phyloP scores from a whole-genome alignment of 768 basidiomycete species.

The Porphyrellus cyaneotinctus region DNA sequence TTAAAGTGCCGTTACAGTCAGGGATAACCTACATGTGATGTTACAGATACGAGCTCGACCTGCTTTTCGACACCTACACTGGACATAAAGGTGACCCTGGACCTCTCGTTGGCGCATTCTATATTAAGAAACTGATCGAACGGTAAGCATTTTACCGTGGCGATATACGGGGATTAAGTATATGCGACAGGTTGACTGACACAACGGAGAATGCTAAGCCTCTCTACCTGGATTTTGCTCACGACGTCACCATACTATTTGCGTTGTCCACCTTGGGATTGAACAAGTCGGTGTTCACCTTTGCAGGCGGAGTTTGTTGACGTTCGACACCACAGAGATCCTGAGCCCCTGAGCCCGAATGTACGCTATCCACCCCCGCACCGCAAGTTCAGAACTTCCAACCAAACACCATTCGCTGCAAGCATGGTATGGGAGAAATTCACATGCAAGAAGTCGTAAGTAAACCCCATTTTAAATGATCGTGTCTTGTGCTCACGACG shows the following conservation, averaged over 20 bases:
- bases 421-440: conserved; percentile 43
- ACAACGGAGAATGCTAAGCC: conserved; percentile 25
- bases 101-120: conserved; percentile 35
- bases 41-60: conserved; percentile 35
- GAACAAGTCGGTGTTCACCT: conserved; percentile 28
- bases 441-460: conserved; percentile 34
- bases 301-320: background rate
- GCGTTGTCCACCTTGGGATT: conserved; percentile 37
- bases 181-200: conserved; percentile 30
- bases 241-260: conserved; percentile 37
- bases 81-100: conserved; percentile 33
- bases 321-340: conserved; percentile 25
- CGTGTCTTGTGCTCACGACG: background rate
- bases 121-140: conserved; percentile 37
- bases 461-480: background rate
- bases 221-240: conserved; percentile 41
- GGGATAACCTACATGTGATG: background rate
- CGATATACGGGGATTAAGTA: background rate
- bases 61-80: conserved; percentile 32
- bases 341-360: conserved; percentile 24
- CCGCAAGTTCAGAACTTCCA: conserved; percentile 36
- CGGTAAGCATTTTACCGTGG: conserved; percentile 20
- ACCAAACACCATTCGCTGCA: conserved; percentile 40
- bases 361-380: conserved; percentile 20
- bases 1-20: background rate